Evolutionary conservation across 2,329 filamentous ascomycete genomes (phyloP).

Genomic region (Pochonia chlamydosporia): DNA sequence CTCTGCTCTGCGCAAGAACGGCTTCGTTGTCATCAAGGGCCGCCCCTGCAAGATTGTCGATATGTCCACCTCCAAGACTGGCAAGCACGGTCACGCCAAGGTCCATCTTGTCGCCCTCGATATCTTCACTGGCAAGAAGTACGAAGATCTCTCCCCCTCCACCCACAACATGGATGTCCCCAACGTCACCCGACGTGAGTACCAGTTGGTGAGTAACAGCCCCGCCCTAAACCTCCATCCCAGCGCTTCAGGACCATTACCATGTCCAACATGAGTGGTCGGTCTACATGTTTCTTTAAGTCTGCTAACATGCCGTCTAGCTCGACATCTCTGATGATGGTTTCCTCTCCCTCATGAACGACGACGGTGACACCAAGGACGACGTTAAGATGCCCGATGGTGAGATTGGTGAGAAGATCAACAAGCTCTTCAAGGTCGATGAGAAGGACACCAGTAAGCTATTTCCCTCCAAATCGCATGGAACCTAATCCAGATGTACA

Average conservation of each 20-base stretch:
- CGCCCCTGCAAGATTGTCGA: constrained; percentile 99
- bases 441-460: constrained; percentile 90
- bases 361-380: constrained; percentile 82
- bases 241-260: background rate
- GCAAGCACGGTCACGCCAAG: constrained; percentile 99
- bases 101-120: constrained; percentile 97
- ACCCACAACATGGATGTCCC: constrained; percentile 98
- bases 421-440: constrained; percentile 71
- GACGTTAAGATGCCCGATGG: constrained; percentile 91
- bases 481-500: background rate
- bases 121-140: constrained; percentile 99
- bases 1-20: constrained; percentile 99
- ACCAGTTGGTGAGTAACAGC: constrained; percentile 75
- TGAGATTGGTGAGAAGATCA: constrained; percentile 83
- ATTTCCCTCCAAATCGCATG: background rate
- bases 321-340: constrained; percentile 90
- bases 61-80: constrained; percentile 99
- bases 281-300: constrained; percentile 6
- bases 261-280: too few relatives aligned
- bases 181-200: constrained; percentile 84
- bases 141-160: constrained; percentile 97
- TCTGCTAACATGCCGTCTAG: constrained; percentile 38
- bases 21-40: constrained; percentile 95
- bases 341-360: constrained; percentile 90
- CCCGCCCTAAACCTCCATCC: background rate